Evolutionary conservation across 805 yeast species (phyloP), one percentile per base, ranked within the genome.

Genomic region (Lipomyces yamanashiensis): DNA sequence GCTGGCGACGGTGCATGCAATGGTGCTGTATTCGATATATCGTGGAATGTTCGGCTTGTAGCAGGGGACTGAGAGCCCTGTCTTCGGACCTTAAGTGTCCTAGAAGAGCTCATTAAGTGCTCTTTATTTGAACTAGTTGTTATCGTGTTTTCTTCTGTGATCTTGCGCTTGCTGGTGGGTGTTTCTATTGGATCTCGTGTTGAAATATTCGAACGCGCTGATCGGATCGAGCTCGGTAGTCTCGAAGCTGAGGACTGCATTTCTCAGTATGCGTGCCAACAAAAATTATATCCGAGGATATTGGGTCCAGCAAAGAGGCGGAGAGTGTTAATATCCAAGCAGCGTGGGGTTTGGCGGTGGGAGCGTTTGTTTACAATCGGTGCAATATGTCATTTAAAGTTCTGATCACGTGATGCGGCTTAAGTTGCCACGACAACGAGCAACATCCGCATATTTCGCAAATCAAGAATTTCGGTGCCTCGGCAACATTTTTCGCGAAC

Each of bases 371-470:
- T 43, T n/a, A n/a, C 21, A 43, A n/a, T n/a, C 2, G 47, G 2
- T 43, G 10, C 47, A 13, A 43, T n/a, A 43, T 15, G 17, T 43
- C 28, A 5, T 5, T 28, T 28, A 28, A 28, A 28, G 28, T 2
- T 28, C 28, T 13, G 21, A 43, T 43, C 47, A 43, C 47, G 47
- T 43, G 47, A 43, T 43, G 2, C 2, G 6, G 2, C 19, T 15
- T n/a, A 19, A n/a, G 47, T 43, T 43, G 21, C 47, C 47, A 43
- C 21, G 47, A 43, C 47, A 43, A 43, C 47, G 19, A n/a, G 47
- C 28, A 28, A 28, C 28, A 28, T 28, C 28, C 28, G 28, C 28
- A 28, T 28, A 28, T 28, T 28, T 28, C 5, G 28, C 28, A 28
- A 28, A 28, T 28, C 2, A 28, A 28, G 28, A 28, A 28, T 28